A percentile compares a stretch with the other conserved stretches of the same genome.
Evolutionary conservation across 306 rosid species (phyloP).

Genomic region (Prunus davidiana): DNA sequence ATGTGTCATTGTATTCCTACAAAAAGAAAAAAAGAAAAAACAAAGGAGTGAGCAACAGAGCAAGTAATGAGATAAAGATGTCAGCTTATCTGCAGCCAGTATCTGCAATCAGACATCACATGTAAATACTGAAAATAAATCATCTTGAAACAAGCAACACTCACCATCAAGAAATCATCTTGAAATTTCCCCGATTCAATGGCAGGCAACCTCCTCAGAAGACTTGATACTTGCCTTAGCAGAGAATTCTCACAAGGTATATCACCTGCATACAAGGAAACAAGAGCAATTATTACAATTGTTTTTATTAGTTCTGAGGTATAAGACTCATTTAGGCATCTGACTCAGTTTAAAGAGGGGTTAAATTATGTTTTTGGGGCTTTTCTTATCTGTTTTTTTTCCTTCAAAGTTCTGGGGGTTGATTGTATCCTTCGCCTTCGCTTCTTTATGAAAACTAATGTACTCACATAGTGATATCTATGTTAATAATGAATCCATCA

Average conservation of each 20-base stretch:
- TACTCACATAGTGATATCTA: not conserved
- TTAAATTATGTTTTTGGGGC: not conserved
- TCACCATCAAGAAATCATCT: slow-evolving; percentile 94
- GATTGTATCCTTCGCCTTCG: not conserved
- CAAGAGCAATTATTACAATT: not conserved
- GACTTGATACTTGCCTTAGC: slow-evolving; percentile 90
- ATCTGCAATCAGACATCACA: not conserved
- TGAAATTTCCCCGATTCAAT: slow-evolving; percentile 85
- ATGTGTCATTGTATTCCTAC: slow-evolving; percentile 90
- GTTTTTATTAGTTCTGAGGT: not conserved
- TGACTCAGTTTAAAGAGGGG: not conserved
- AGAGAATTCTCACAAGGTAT: slow-evolving; percentile 84
- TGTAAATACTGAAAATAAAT: not conserved
- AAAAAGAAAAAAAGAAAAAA: slow-evolving; percentile 12
- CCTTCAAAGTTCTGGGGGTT: not conserved
- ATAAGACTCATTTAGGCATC: not conserved
- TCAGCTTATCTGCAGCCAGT: not conserved
- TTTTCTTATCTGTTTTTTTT: not conserved
- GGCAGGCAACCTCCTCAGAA: slow-evolving; percentile 86
- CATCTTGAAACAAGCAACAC: slow-evolving; percentile 24
- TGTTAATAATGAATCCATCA: not conserved
- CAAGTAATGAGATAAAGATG: not conserved
- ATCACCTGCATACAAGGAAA: slow-evolving; percentile 50
- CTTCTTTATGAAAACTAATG: not conserved
- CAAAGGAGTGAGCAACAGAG: not conserved